A percentile compares a stretch with the other conserved stretches of the same genome.
Evolutionary conservation across 345 rosid species (phyloP).

Genomic region (Dipteronia sinensis): DNA sequence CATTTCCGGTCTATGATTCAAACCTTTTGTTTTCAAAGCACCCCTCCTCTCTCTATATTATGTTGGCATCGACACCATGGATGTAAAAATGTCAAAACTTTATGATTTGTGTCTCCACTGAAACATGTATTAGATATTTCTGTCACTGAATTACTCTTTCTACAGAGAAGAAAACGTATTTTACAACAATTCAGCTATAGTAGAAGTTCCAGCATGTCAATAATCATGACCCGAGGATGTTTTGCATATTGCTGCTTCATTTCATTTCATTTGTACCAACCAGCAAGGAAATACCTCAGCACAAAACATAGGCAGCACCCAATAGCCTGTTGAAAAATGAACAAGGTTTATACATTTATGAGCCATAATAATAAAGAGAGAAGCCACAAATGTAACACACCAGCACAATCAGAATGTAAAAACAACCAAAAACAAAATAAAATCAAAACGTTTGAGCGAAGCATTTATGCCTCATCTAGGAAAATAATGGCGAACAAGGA

Average conservation of each 20-base stretch:
- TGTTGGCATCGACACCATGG: background rate
- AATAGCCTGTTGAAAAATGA: constrained; percentile 51
- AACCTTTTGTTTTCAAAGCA: too few relatives aligned
- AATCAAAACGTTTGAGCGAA: background rate
- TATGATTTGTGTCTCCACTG: background rate
- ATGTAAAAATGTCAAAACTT: background rate
- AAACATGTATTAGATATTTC: background rate
- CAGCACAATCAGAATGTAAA: background rate
- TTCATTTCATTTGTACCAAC: constrained; percentile 97
- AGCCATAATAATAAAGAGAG: background rate
- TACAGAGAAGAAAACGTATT: background rate
- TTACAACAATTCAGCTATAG: background rate
- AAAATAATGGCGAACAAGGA: background rate
- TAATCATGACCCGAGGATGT: background rate
- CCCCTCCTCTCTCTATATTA: too few relatives aligned
- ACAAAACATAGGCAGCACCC: constrained; percentile 84
- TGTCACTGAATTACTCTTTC: background rate
- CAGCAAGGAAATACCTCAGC: constrained; percentile 83
- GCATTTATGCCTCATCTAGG: background rate
- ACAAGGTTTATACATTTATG: background rate
- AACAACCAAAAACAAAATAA: background rate
- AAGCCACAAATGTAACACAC: background rate
- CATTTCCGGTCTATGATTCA: too few relatives aligned
- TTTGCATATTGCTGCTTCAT: constrained; percentile 31
- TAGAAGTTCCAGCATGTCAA: background rate